Evolutionary conservation across 306 rosid genomes (phyloP).

Genomic region (Rosa chinensis): DNA sequence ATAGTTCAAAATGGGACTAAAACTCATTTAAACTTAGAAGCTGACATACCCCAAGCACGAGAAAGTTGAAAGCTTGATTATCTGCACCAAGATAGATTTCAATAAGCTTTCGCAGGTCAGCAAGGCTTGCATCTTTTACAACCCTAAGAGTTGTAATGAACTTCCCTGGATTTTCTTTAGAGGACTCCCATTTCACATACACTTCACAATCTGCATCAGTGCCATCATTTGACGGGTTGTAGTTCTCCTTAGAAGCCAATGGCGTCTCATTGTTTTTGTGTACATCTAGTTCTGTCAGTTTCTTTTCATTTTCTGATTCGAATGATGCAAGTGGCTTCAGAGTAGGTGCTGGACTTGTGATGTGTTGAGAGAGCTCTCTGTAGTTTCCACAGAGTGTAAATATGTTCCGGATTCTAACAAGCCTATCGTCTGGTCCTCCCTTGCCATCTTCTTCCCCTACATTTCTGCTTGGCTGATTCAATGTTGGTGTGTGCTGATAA

Average conservation of each 20-base stretch:
- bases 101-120: constrained; percentile 25
- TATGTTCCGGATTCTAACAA: constrained; percentile 68
- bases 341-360: constrained; percentile 43
- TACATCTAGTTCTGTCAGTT: neutral
- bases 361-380: constrained; percentile 72
- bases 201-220: constrained; percentile 16
- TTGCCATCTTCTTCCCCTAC: constrained; percentile 44
- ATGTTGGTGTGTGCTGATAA: constrained; percentile 22
- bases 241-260: constrained; percentile 31
- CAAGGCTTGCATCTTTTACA: constrained; percentile 19
- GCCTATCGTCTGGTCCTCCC: constrained; percentile 41
- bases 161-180: constrained; percentile 31
- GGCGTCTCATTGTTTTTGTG: neutral
- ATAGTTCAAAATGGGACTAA: neutral
- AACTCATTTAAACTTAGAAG: neutral
- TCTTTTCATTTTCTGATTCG: constrained; percentile 8
- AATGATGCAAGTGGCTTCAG: constrained; percentile 28
- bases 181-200: constrained; percentile 29
- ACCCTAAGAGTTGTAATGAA: constrained; percentile 18
- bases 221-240: constrained; percentile 15
- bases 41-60: constrained; percentile 16
- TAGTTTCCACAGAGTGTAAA: constrained; percentile 94
- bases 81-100: constrained; percentile 22
- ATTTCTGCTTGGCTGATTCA: constrained; percentile 27
- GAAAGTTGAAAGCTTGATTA: constrained; percentile 25